Conservation (phyloP, 257 asterid species). For the Ligustrum vulgare region DNA sequence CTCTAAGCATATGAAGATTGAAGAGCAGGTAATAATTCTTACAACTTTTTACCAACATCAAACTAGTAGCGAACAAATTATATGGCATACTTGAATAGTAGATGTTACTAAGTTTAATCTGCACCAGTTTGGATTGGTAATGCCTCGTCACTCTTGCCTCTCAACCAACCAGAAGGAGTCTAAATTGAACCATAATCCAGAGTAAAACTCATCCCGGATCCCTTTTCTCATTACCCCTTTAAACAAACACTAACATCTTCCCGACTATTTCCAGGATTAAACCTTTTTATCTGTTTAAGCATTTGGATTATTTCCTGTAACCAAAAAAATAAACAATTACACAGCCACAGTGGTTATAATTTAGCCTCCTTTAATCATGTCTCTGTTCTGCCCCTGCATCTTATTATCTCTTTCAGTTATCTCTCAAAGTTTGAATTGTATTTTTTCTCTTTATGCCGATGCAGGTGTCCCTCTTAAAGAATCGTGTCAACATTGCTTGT, state of each 20-base stretch:
- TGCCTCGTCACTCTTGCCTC: neutral
- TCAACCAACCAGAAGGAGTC: neutral
- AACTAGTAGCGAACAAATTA: neutral
- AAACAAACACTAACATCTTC: neutral
- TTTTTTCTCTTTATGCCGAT: slow-evolving; percentile 23
- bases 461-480: slow-evolving; percentile 69
- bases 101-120: slow-evolving; percentile 6
- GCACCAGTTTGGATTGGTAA: slow-evolving; percentile 8
- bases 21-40: slow-evolving; percentile 74
- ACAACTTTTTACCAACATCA: slow-evolving; percentile 14
- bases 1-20: slow-evolving; percentile 96
- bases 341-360: neutral
- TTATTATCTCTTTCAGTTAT: slow-evolving; percentile 5
- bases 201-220: neutral
- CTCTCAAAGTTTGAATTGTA: slow-evolving; percentile 5
- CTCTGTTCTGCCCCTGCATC: slow-evolving; percentile 5
- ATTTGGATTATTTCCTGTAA: neutral
- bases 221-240: neutral
- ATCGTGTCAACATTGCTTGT: slow-evolving; percentile 85
- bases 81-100: neutral
- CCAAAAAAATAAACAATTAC: neutral
- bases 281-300: neutral
- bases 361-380: neutral
- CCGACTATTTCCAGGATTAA: neutral
- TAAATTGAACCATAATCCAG: neutral